phyloP scores from a whole-genome alignment of 225 moss, liverwort and hornwort species.

The Lunularia cruciata region DNA sequence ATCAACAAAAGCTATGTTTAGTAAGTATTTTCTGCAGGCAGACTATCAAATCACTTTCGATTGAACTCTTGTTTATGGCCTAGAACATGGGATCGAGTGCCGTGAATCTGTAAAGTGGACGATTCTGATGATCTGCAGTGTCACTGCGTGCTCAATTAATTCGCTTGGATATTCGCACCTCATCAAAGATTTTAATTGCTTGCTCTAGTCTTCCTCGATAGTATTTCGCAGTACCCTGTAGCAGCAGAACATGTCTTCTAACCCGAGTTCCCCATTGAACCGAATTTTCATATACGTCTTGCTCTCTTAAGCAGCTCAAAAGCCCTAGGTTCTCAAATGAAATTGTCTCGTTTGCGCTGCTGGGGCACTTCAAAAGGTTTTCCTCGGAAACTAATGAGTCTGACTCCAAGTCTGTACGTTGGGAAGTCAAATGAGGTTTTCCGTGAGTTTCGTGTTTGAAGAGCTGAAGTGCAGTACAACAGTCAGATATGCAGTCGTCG shows the following conservation, averaged over 20 bases:
- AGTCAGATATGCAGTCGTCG: constrained; percentile 28
- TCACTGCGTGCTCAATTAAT: too few relatives aligned
- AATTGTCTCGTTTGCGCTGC: neutral
- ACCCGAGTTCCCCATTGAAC: constrained; percentile 30
- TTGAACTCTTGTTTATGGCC: too few relatives aligned
- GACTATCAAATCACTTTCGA: too few relatives aligned
- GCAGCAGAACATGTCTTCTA: constrained; percentile 28
- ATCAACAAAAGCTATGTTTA: too few relatives aligned
- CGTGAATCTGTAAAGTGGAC: too few relatives aligned
- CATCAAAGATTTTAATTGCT: constrained; percentile 26
- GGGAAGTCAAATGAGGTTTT: neutral
- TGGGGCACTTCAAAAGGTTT: neutral
- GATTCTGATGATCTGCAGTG: too few relatives aligned
- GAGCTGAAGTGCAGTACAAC: constrained; percentile 11
- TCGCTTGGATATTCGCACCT: constrained; percentile 8
- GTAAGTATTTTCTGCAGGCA: too few relatives aligned
- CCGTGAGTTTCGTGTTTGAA: neutral
- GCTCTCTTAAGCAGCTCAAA: constrained; percentile 28
- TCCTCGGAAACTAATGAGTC: neutral
- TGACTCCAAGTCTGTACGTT: neutral
- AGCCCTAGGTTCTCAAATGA: constrained; percentile 15
- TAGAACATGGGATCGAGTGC: too few relatives aligned
- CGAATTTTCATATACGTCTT: constrained; percentile 29
- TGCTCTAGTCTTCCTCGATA: constrained; percentile 17
- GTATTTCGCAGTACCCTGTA: constrained; percentile 26